Base-by-base conservation (phyloP, 2,329 filamentous ascomycete species). In the Ascochyta viciae-villosae region DNA sequence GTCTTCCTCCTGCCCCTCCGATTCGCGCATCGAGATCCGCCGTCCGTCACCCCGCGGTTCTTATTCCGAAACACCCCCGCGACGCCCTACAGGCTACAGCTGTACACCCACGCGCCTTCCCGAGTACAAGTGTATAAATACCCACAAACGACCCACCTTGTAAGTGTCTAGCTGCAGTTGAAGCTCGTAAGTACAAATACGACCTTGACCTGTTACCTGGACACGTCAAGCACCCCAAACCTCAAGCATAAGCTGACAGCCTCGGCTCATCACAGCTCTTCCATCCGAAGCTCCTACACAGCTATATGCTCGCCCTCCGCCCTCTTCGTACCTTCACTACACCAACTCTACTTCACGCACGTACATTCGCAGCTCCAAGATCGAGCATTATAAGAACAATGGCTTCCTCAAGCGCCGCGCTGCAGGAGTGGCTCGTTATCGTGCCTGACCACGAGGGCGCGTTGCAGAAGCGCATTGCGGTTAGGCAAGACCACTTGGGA, bases 371-470 rank as follows among this genome's bases (percentile, higher is more conserved):
- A 46, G 2, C 34, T 10, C 13, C 19, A 31, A 29, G 13, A 38
- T 22, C 40, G 2, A 23, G 10, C n/a, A 42, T 19, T 31, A 9
- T 15, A 16, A 45, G 47, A 15, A 50, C 40, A 23, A 56, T 50
- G 50, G 62, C 68, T 37, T 64, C 61, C 3, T n/a, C 55, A 9
- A 51, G 50, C 3, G 52, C 61, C 0, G 63, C 71, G 12, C 59
- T 74, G 8, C 72, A 68, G 29, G 81, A 83, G 74, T 83, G 81
- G 81, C 76, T 83, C 50, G 74, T 81, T 58, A 81, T 83, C 47
- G 60, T 80, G 0, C 80, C 80, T 1, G 81, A 83, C 62, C 67
- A 76, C 33, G 58, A 62, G 2, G 76, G 74, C 41, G 77, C 73
- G 16, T 64, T 82, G 48, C 69, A 78, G 31, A 75, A 77, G 56